Conservation (phyloP, 495 filamentous ascomycete species). For the Haplographium delicatum region DNA sequence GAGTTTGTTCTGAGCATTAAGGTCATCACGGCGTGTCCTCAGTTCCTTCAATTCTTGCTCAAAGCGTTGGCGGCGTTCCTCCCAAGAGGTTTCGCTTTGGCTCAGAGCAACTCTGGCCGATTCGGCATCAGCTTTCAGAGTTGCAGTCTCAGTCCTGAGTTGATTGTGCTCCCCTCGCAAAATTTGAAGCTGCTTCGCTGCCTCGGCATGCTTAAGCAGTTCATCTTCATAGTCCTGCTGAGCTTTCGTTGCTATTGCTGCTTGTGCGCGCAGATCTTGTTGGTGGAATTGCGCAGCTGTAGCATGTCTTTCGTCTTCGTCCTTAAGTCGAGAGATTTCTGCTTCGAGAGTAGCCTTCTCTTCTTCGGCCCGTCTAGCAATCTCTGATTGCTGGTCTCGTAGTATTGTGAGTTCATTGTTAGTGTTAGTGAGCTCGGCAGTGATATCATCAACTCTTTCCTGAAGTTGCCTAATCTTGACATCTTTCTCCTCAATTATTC, state of each 20-base stretch:
- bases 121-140: constrained; percentile 70
- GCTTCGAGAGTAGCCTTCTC: constrained; percentile 69
- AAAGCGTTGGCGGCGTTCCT: constrained; percentile 69
- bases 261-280: constrained; percentile 87
- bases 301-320: constrained; percentile 74
- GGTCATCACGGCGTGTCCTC: constrained; percentile 70
- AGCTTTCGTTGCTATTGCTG: constrained; percentile 84
- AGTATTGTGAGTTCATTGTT: constrained; percentile 74
- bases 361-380: constrained; percentile 65
- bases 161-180: constrained; percentile 76
- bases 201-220: constrained; percentile 89
- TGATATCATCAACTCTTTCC: constrained; percentile 74
- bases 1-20: constrained; percentile 77
- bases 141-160: constrained; percentile 67
- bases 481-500: constrained; percentile 65
- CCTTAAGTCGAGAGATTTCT: constrained; percentile 76
- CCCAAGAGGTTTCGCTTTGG: constrained; percentile 83
- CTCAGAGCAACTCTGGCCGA: constrained; percentile 69
- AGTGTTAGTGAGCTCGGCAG: constrained; percentile 69
- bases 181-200: constrained; percentile 72
- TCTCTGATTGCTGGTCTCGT: constrained; percentile 70
- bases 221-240: constrained; percentile 95
- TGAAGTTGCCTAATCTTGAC: constrained; percentile 70
- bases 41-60: constrained; percentile 79
- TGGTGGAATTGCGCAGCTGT: constrained; percentile 76